Conservation (phyloP, 2,329 filamentous ascomycete genomes). For the Xylariomycetidae sp. region DNA sequence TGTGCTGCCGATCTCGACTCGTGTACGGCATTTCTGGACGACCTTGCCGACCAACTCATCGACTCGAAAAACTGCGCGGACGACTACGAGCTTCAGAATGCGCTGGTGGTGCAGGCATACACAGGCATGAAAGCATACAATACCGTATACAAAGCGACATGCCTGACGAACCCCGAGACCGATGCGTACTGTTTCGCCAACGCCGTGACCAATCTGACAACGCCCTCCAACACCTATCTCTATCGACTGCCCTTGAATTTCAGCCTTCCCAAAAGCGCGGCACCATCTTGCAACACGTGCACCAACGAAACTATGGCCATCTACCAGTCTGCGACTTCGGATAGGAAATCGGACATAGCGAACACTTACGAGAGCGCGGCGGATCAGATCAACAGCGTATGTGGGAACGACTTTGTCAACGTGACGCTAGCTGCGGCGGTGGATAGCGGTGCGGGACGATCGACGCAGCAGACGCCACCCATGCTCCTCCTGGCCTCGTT, state of each 20-base stretch:
- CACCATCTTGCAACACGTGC: slow-evolving; percentile 72
- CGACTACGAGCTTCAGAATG: slow-evolving; percentile 64
- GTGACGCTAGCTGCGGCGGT: slow-evolving; percentile 37
- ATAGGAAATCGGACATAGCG: slow-evolving; percentile 60
- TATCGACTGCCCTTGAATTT: slow-evolving; percentile 83
- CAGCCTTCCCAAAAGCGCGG: slow-evolving; percentile 56
- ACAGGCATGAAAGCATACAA: slow-evolving; percentile 71
- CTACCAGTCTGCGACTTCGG: slow-evolving; percentile 63
- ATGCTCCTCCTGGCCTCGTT: slow-evolving; percentile 18
- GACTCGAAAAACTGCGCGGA: slow-evolving; percentile 58
- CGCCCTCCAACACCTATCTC: slow-evolving; percentile 66
- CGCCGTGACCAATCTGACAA: slow-evolving; percentile 70
- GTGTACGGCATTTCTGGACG: slow-evolving; percentile 61
- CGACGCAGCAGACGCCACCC: slow-evolving; percentile 13
- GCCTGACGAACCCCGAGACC: slow-evolving; percentile 61
- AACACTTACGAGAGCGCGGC: slow-evolving; percentile 67
- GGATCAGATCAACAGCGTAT: slow-evolving; percentile 61
- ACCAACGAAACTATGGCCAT: slow-evolving; percentile 75
- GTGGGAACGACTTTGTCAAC: slow-evolving; percentile 53
- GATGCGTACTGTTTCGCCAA: slow-evolving; percentile 75
- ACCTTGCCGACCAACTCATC: slow-evolving; percentile 61
- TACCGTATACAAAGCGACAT: slow-evolving; percentile 73
- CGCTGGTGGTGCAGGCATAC: slow-evolving; percentile 67
- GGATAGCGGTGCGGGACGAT: slow-evolving; percentile 12
- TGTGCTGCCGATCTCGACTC: slow-evolving; percentile 61